Conservation (phyloP, 1,284 basidiomycete species). For the Cutaneotrichosporon sp. region DNA sequence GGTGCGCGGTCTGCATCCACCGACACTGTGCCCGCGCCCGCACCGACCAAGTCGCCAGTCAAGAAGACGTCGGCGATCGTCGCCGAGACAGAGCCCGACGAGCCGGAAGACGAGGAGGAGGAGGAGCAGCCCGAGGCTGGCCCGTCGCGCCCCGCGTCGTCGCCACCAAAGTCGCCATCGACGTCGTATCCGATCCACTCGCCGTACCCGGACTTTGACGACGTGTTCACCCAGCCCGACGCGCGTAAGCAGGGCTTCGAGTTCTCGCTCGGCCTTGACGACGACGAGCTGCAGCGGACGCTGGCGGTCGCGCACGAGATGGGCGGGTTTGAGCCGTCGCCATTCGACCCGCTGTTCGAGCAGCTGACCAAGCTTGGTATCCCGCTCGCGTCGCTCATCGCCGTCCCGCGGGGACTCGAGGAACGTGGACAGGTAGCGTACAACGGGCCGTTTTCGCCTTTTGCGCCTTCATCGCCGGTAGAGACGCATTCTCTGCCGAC, state of each 20-base stretch:
- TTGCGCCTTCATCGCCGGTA: conserved; percentile 16
- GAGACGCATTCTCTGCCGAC: conserved; percentile 12
- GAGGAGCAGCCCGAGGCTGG: conserved; percentile 31
- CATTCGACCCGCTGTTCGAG: conserved; percentile 29
- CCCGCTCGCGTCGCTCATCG: conserved; percentile 18
- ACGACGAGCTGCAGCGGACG: conserved; percentile 23
- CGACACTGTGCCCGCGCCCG: neutral
- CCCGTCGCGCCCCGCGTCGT: conserved; percentile 30
- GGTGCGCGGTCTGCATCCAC: neutral
- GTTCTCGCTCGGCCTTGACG: conserved; percentile 31
- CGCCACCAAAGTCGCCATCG: conserved; percentile 12
- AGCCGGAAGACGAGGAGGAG: neutral
- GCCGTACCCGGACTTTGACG: conserved; percentile 85
- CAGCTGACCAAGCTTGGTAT: conserved; percentile 24
- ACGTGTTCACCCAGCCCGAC: conserved; percentile 40
- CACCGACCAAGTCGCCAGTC: conserved; percentile 1
- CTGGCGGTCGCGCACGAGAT: conserved; percentile 20
- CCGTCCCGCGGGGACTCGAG: conserved; percentile 6
- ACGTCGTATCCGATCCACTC: conserved; percentile 52
- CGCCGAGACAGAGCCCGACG: neutral
- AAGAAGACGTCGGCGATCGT: conserved; percentile 1
- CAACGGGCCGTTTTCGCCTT: conserved; percentile 20
- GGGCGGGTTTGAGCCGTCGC: conserved; percentile 33
- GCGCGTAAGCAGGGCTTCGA: conserved; percentile 36
- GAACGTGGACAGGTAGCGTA: conserved; percentile 6